A percentile compares a stretch with the other conserved stretches of the same genome.
These are phyloP conservation scores for Coleophoma crateriformis DNA, from an alignment of 2,329 filamentous ascomycete genomes.

Conservation along the genomic window DNA sequence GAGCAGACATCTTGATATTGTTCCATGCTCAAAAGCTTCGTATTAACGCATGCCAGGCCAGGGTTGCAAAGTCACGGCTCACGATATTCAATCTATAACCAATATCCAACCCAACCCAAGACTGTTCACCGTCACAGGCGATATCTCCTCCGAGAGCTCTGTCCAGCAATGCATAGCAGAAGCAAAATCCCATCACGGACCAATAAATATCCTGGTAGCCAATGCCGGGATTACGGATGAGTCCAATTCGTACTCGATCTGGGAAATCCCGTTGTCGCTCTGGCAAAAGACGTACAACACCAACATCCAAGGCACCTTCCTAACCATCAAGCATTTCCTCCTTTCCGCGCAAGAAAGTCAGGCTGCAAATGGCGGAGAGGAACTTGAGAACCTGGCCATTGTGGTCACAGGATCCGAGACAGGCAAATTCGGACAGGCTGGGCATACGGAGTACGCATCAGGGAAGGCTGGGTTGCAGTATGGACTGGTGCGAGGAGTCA, in stretches of 20 bases:
- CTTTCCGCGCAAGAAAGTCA: constrained; percentile 34
- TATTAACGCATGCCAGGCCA: constrained; percentile 29
- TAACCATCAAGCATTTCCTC: constrained; percentile 51
- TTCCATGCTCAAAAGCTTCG: no score
- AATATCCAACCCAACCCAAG: constrained; percentile 23
- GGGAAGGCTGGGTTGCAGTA: constrained; percentile 47
- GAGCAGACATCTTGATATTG: no score
- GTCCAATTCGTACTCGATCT: constrained; percentile 40
- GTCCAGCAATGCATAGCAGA: constrained; percentile 33
- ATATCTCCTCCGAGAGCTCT: constrained; percentile 41
- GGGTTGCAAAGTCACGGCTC: constrained; percentile 48
- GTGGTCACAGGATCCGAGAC: constrained; percentile 48
- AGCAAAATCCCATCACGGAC: constrained; percentile 38
- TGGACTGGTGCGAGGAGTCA: constrained; percentile 44
- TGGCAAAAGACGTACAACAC: constrained; percentile 46
- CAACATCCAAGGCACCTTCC: constrained; percentile 46
- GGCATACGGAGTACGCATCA: constrained; percentile 39
- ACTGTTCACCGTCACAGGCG: constrained; percentile 37
- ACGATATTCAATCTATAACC: constrained; percentile 36
- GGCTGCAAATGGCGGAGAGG: constrained; percentile 24
- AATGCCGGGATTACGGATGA: constrained; percentile 48
- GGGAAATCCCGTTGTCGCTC: constrained; percentile 42
- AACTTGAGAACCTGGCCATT: constrained; percentile 43
- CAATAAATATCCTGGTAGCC: constrained; percentile 45
- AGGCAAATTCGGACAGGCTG: constrained; percentile 26